phyloP scores from a whole-genome alignment of 371 early-diverging fungal genomes.

The Syncephalastrum racemosum region DNA sequence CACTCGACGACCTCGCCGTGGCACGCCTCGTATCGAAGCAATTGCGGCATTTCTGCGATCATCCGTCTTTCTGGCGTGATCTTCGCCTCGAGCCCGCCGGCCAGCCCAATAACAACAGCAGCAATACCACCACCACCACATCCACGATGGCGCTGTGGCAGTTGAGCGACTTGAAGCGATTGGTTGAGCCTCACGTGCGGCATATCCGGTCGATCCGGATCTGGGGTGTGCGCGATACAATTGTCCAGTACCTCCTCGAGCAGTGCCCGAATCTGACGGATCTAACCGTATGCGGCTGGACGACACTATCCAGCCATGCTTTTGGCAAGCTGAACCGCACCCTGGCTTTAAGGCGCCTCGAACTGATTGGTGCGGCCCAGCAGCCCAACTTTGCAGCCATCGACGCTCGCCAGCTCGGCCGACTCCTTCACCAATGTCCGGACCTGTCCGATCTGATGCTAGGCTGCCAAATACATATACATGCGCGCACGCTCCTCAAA shows the following conservation, averaged over 20 bases:
- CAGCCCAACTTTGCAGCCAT: slow-evolving; percentile 32
- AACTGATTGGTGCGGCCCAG: slow-evolving; percentile 25
- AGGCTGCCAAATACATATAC: slow-evolving; percentile 37
- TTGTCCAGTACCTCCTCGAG: slow-evolving; percentile 29
- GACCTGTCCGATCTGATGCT: slow-evolving; percentile 26
- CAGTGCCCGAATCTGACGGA: slow-evolving; percentile 22
- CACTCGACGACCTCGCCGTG: slow-evolving; percentile 17
- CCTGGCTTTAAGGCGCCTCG: slow-evolving; percentile 20
- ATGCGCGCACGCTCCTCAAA: slow-evolving; percentile 30
- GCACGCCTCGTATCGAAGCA: slow-evolving; percentile 18
- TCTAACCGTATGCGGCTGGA: slow-evolving; percentile 35
- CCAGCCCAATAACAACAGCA: neutral
- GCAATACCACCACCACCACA: neutral
- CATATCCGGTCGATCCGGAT: slow-evolving; percentile 26
- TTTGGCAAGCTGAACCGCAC: slow-evolving; percentile 11
- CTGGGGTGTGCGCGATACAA: slow-evolving; percentile 40
- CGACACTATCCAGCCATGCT: slow-evolving; percentile 36
- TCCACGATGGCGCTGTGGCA: slow-evolving; percentile 21
- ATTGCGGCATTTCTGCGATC: slow-evolving; percentile 22
- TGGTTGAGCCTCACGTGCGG: slow-evolving; percentile 27
- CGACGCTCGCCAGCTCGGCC: slow-evolving; percentile 27
- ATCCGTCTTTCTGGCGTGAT: slow-evolving; percentile 28
- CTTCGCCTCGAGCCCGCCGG: slow-evolving; percentile 12
- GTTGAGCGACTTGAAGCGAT: slow-evolving; percentile 19
- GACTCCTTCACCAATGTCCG: slow-evolving; percentile 27